These are phyloP conservation scores for Dalbergia cochinchinensis DNA, from an alignment of 306 rosid species.

Conservation along the genomic window DNA sequence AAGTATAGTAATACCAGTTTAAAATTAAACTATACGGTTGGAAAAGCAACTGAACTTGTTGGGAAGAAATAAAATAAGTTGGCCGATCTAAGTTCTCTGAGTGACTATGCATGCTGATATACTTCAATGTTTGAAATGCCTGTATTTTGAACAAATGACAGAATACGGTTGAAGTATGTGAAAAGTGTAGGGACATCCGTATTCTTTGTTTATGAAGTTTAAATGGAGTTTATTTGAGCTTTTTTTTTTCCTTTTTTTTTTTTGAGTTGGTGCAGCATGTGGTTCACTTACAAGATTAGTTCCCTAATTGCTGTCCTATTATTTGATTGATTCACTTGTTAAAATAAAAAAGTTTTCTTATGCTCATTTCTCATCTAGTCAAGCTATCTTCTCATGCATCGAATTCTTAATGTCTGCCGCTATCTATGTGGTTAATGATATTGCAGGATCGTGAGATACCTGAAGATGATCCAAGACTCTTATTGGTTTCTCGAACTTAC, in stretches of 20 bases:
- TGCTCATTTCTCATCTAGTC: conserved; percentile 4
- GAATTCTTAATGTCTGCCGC: conserved; percentile 24
- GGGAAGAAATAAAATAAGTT: background rate
- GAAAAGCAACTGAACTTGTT: background rate
- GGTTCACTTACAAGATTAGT: background rate
- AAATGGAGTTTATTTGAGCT: background rate
- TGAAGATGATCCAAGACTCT: conserved; percentile 81
- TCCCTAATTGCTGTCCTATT: background rate
- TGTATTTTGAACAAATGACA: background rate
- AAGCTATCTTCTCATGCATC: conserved; percentile 6
- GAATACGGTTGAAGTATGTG: background rate
- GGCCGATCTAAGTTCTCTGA: background rate
- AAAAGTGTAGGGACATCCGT: background rate
- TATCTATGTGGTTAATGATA: background rate
- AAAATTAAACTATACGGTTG: background rate
- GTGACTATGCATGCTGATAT: background rate
- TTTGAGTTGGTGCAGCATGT: conserved; percentile 13
- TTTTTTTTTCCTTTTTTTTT: background rate
- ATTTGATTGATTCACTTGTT: background rate
- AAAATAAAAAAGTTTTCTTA: background rate
- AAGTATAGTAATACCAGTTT: background rate
- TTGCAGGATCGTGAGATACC: conserved; percentile 85
- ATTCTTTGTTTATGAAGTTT: background rate
- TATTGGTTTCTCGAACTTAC: conserved; percentile 55
- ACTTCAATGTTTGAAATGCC: background rate